Base-by-base conservation (phyloP, 225 moss, liverwort and hornwort species). In the Sphagnum contortum region DNA sequence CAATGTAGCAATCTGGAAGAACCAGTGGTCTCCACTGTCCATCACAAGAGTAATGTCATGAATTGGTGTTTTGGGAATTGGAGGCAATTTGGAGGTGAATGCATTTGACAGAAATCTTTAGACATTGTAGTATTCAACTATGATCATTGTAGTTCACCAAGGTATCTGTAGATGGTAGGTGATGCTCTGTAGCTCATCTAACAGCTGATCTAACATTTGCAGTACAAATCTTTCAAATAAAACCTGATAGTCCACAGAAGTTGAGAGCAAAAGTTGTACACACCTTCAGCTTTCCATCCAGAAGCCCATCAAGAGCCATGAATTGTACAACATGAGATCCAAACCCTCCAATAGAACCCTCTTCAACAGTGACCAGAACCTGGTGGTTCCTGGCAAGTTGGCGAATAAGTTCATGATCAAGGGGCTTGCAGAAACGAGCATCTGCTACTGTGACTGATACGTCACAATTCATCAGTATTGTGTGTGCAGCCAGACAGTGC, bases 371-470 rank as follows among this genome's bases (percentile, higher is more conserved):
- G 52, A 69, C 61, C 8, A 69, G 68, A 6, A 69, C 52, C 51
- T 69, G 59, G 45, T 69, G 68, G 9, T 69, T 53, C 45, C 49
- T 60, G 45, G 47, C 68, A 45, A 69, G 51, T 60, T 45, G 59
- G 8, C 68, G 59, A 50, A 69, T 69, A 10, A 69, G 68, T 51
- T 69, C 68, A 52, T 65, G 45, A 48, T 80, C 79, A 3, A 80
- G 64, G 50, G 79, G 79, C 69, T 80, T 80, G 66, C 79, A 80
- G 69, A 80, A 80, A n/a, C 79, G 70, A 48, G 69, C 79, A 63
- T 80, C 79, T 10, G 69, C 79, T 29, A 80, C 72, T 11, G 79
- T 80, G 53, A 66, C 73, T 8, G 79, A 80, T n/a, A 80, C 59
- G 12, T 75, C 79, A 6, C 62, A 60, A 48, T 80, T 69, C 8